Conservation (phyloP, 2,329 filamentous ascomycete genomes). For the Cercospora nicotianae region DNA sequence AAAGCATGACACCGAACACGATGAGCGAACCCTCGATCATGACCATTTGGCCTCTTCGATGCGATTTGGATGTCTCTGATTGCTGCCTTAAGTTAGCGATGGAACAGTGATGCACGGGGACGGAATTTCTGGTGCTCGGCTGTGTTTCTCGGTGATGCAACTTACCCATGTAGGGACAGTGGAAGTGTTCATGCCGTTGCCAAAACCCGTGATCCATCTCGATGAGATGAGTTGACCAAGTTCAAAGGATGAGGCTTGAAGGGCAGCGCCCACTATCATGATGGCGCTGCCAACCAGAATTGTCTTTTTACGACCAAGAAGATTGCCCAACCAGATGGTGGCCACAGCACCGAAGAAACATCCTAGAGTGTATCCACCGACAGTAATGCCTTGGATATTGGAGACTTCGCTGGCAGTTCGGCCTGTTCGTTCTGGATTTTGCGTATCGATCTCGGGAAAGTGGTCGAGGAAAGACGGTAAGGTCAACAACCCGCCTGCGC, state of each 20-base stretch:
- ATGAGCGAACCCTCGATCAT: constrained; percentile 90
- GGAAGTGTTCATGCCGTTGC: constrained; percentile 40
- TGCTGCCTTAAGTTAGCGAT: constrained; percentile 37
- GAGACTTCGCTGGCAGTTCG: constrained; percentile 40
- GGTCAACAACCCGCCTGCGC: constrained; percentile 41
- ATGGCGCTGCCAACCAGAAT: constrained; percentile 62
- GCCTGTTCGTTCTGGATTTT: constrained; percentile 19
- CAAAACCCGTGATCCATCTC: constrained; percentile 53
- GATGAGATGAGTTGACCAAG: constrained; percentile 50
- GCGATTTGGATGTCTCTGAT: constrained; percentile 71
- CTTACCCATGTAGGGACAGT: constrained; percentile 44
- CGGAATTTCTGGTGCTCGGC: no score
- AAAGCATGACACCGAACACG: constrained; percentile 53
- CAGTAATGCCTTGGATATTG: constrained; percentile 19
- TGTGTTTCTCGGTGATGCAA: background rate
- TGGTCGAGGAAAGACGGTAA: constrained; percentile 41
- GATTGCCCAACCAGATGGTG: constrained; percentile 56
- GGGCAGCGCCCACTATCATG: constrained; percentile 59
- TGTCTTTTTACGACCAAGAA: constrained; percentile 57
- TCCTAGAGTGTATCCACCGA: constrained; percentile 17
- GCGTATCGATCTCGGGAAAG: constrained; percentile 42
- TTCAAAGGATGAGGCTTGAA: constrained; percentile 56
- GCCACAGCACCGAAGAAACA: constrained; percentile 30
- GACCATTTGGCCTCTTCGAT: constrained; percentile 88
- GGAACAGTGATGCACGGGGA: no score